Percentiles rank a stretch among this genome's conserved stretches.
These are phyloP conservation scores for Acorus calamus DNA, from an alignment of 106 monocot species.

Conservation along the genomic window DNA sequence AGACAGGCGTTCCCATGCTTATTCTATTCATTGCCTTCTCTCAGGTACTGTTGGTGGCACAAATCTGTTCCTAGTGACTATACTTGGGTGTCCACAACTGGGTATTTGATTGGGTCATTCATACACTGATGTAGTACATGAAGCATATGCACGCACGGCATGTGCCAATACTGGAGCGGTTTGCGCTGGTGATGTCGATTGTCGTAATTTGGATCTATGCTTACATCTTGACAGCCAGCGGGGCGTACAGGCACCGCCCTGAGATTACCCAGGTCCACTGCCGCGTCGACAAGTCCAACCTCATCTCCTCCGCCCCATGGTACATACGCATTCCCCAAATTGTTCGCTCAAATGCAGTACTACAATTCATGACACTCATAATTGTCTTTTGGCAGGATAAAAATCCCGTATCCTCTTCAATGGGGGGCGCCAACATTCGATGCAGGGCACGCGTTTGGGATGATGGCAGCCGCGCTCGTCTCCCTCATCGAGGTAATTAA, in stretches of 20 bases:
- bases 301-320: conserved; percentile 95
- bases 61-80: background rate
- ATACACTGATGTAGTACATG: conserved; percentile 47
- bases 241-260: conserved; percentile 69
- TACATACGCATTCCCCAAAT: conserved; percentile 4
- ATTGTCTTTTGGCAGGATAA: conserved; percentile 48
- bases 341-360: background rate
- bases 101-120: too few species aligned
- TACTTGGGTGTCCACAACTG: too few species aligned
- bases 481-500: conserved; percentile 70
- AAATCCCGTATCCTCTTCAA: conserved; percentile 84
- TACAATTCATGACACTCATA: too few species aligned
- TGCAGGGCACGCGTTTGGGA: conserved; percentile 83
- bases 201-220: conserved; percentile 69
- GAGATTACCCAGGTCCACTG: conserved; percentile 57
- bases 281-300: conserved; percentile 72
- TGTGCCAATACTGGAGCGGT: conserved; percentile 72
- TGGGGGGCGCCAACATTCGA: conserved; percentile 97
- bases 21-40: conserved; percentile 71
- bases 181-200: conserved; percentile 56
- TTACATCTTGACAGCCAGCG: conserved; percentile 68
- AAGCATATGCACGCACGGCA: conserved; percentile 54
- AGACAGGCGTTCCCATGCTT: conserved; percentile 92
- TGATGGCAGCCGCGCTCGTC: conserved; percentile 95
- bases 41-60: conserved; percentile 35